Conservation (phyloP, 2,329 filamentous ascomycete genomes). For the Aureobasidium sp. region DNA sequence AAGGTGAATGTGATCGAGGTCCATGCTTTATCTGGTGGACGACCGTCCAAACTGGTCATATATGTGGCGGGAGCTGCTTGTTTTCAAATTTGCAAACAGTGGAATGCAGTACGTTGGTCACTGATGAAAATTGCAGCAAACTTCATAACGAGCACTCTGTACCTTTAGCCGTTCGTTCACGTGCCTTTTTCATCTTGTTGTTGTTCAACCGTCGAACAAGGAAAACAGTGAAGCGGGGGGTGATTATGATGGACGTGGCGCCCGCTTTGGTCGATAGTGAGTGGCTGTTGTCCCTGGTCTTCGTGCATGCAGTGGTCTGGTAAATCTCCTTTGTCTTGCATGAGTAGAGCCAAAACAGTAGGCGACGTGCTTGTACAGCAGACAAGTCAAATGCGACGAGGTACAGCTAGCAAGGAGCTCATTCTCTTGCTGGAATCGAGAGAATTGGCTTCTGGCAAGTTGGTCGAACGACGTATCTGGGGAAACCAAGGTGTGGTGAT, state of each 20-base stretch:
- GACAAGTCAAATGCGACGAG: background rate
- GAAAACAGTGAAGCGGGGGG: constrained; percentile 7
- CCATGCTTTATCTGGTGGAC: background rate
- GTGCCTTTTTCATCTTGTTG: constrained; percentile 10
- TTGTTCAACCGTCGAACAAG: constrained; percentile 6
- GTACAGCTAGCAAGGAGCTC: background rate
- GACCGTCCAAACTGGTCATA: background rate
- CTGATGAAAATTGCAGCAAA: background rate
- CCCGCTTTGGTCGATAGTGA: background rate
- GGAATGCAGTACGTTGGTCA: background rate
- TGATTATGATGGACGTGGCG: constrained; percentile 12
- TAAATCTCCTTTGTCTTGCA: background rate
- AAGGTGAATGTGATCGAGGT: background rate
- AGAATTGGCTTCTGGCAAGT: background rate
- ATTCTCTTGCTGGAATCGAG: background rate
- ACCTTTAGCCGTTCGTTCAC: background rate
- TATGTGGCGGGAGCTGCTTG: background rate
- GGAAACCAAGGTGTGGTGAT: constrained; percentile 6
- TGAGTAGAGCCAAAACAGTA: background rate
- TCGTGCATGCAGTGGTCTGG: background rate
- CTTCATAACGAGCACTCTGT: background rate
- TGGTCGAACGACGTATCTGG: background rate
- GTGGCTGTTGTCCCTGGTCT: constrained; percentile 2
- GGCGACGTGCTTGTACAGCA: background rate
- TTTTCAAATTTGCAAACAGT: background rate